Evolutionary conservation across 306 rosid species (phyloP).

Genomic region (Macrotyloma uniflorum): DNA sequence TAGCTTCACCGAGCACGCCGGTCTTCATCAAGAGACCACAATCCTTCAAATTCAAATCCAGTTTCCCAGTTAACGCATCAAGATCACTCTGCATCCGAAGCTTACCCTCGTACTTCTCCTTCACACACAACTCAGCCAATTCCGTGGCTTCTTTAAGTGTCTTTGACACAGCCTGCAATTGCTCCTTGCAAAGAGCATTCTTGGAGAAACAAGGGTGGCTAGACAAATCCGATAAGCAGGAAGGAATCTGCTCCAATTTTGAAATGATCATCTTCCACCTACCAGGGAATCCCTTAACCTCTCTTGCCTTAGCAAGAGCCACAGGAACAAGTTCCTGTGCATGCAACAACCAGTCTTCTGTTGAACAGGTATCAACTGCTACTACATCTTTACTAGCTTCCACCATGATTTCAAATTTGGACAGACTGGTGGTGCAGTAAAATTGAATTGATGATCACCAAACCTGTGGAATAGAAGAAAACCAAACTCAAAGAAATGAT

Average conservation of each 20-base stretch:
- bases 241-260: conserved; percentile 84
- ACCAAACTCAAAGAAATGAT: conserved; percentile 46
- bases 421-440: neutral
- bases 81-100: conserved; percentile 95
- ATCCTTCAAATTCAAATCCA: conserved; percentile 86
- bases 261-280: conserved; percentile 88
- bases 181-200: conserved; percentile 91
- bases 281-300: conserved; percentile 73
- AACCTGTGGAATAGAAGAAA: conserved; percentile 48
- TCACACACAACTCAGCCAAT: conserved; percentile 73
- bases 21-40: conserved; percentile 85
- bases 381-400: conserved; percentile 51
- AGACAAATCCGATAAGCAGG: conserved; percentile 76
- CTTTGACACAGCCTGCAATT: conserved; percentile 77
- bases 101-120: conserved; percentile 84
- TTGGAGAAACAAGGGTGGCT: conserved; percentile 96
- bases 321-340: conserved; percentile 76
- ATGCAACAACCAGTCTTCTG: conserved; percentile 69
- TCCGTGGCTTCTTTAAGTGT: conserved; percentile 58
- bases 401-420: conserved; percentile 62
- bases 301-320: conserved; percentile 68
- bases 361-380: conserved; percentile 41
- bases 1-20: conserved; percentile 89
- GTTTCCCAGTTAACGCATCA: conserved; percentile 72
- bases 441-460: conserved; percentile 42